Evolutionary conservation across 176 grass and related monocot genomes (phyloP).

Genomic region (Dactylis glomerata): DNA sequence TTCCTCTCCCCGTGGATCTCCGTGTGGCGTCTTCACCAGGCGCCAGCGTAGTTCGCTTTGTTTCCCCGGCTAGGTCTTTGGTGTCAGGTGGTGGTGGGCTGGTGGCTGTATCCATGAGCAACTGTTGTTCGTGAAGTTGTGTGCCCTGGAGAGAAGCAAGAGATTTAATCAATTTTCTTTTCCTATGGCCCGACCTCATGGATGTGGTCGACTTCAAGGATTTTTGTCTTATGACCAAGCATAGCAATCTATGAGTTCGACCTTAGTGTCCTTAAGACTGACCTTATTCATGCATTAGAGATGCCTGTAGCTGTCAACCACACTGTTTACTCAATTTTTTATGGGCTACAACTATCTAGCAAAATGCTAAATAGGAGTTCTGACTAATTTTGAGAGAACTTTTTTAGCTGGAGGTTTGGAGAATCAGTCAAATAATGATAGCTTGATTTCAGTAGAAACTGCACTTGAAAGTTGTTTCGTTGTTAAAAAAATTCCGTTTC

Average conservation of each 20-base stretch:
- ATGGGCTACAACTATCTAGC: not conserved
- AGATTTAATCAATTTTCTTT: not conserved
- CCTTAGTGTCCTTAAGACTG: not conserved
- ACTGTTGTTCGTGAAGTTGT: no score
- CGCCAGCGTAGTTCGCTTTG: no score
- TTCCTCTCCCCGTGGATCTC: no score
- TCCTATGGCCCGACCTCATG: not conserved
- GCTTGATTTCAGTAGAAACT: not conserved
- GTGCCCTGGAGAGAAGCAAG: no score
- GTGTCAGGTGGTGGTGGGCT: no score
- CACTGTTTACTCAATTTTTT: not conserved
- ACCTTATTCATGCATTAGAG: not conserved
- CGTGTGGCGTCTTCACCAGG: no score
- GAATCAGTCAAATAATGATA: not conserved
- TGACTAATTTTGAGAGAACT: not conserved
- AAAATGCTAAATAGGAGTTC: not conserved
- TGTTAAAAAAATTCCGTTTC: not conserved
- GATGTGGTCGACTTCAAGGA: not conserved
- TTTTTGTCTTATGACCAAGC: not conserved
- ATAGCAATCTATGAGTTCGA: not conserved
- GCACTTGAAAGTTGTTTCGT: not conserved
- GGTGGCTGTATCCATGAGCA: no score
- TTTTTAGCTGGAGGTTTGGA: not conserved
- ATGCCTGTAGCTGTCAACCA: not conserved
- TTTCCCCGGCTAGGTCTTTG: no score